These are phyloP conservation scores for Tylopilus orsonianus DNA, from an alignment of 1,284 basidiomycete species.

Conservation along the genomic window DNA sequence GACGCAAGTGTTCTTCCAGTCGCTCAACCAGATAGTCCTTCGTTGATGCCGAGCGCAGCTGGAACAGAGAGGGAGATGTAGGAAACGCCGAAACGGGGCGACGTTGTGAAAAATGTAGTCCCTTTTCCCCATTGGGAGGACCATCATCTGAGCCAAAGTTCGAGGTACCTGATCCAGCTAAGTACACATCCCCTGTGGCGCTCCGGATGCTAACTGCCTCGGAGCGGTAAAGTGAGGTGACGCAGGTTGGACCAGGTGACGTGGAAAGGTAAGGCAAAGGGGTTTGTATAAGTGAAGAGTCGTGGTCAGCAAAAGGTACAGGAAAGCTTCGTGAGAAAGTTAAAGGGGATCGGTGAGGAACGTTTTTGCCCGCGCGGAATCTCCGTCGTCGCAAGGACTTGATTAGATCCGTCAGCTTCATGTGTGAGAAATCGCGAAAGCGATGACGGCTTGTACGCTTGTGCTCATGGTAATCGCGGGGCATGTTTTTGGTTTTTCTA, in stretches of 20 bases:
- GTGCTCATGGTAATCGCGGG: slow-evolving; percentile 7
- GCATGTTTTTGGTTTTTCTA: slow-evolving; percentile 19
- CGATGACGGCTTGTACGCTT: slow-evolving; percentile 12
- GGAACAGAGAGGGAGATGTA: slow-evolving; percentile 26
- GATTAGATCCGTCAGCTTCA: slow-evolving; percentile 27
- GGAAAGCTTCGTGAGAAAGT: slow-evolving; percentile 4
- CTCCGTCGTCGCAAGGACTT: slow-evolving; percentile 24
- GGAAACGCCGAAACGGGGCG: slow-evolving; percentile 5
- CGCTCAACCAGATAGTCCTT: slow-evolving; percentile 24
- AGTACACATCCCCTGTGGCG: slow-evolving; percentile 7
- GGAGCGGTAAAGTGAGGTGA: slow-evolving; percentile 3
- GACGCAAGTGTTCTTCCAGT: slow-evolving; percentile 23
- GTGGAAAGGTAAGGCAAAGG: neutral
- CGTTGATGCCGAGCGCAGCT: slow-evolving; percentile 23
- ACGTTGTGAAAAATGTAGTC: neutral
- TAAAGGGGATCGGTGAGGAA: slow-evolving; percentile 7
- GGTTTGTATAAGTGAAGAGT: slow-evolving; percentile 7
- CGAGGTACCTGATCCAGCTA: slow-evolving; percentile 18
- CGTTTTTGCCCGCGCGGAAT: slow-evolving; percentile 3
- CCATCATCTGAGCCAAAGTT: neutral
- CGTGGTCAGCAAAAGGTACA: slow-evolving; percentile 2
- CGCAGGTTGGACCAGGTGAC: neutral
- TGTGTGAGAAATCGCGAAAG: slow-evolving; percentile 20
- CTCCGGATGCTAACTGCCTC: slow-evolving; percentile 10
- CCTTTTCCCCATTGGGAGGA: neutral